Base-by-base conservation (phyloP, 768 basidiomycete species). In the Lactarius pseudohatsudake region DNA sequence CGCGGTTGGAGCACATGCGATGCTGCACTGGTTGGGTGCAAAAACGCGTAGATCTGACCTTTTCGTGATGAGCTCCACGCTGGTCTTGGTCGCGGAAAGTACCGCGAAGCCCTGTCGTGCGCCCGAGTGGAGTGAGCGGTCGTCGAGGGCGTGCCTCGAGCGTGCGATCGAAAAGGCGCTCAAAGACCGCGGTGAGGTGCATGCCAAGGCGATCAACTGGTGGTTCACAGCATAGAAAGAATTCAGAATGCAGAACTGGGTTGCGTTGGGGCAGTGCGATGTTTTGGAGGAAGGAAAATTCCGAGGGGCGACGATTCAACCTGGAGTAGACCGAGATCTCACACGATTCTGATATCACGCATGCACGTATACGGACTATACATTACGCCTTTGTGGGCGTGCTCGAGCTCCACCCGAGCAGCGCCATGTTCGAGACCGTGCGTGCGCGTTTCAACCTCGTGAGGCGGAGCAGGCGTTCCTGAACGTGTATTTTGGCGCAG, bases 401-500 rank as follows among this genome's bases (percentile, higher is more conserved):
- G n/a, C n/a, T n/a, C n/a, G n/a, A n/a, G n/a, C n/a, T n/a, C n/a
- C n/a, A n/a, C n/a, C n/a, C n/a, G n/a, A n/a, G n/a, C n/a, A n/a
- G n/a, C n/a, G n/a, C n/a, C n/a, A n/a, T n/a, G n/a, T n/a, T n/a
- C n/a, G 65, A 70, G 20, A 71, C 73, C 67, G 74, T 79, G 76
- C 69, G 76, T 6, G 67, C 70, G 41, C 71, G 74, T 22, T 82
- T 75, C 67, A 74, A 77, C 4, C 79, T 11, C 68, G 76, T 36
- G 71, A 79, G 57, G 82, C 82, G 2, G 78, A 79, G 59, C 79
- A 81, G 72, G 78, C 80, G 13, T 84, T 83, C 70, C 69, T 79
- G 22, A 79, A 79, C 65, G 64, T 73, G 28, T 79, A 77, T 68
- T 79, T 76, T 59, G 77, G 73, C 55, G 71, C 73, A n/a, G 73